These are phyloP conservation scores for Leccinum solheimii DNA, from an alignment of 1,284 basidiomycete species.

Conservation along the genomic window DNA sequence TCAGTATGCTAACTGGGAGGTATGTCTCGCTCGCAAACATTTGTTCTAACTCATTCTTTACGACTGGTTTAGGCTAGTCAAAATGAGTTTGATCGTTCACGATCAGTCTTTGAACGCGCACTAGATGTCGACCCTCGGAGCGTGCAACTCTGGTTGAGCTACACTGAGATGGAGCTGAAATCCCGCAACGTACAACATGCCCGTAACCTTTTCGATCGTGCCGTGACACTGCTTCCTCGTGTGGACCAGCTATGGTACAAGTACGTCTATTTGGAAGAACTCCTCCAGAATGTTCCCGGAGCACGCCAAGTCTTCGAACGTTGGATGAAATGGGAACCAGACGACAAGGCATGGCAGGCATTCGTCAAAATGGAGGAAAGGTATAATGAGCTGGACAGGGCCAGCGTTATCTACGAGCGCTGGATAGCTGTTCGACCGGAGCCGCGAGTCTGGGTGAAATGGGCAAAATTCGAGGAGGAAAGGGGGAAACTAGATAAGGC, in stretches of 20 bases:
- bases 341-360: slow-evolving; percentile 99
- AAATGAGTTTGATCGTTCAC: slow-evolving; percentile 90
- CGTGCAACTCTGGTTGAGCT: slow-evolving; percentile 91
- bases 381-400: slow-evolving; percentile 90
- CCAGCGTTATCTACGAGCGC: slow-evolving; percentile 91
- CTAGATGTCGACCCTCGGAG: slow-evolving; percentile 92
- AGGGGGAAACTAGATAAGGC: slow-evolving; percentile 85
- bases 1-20: slow-evolving; percentile 84
- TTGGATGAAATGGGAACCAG: slow-evolving; percentile 99
- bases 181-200: slow-evolving; percentile 96
- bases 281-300: slow-evolving; percentile 93
- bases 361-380: slow-evolving; percentile 97
- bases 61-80: slow-evolving; percentile 73
- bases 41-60: slow-evolving; percentile 5
- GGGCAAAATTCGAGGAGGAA: slow-evolving; percentile 98
- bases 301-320: slow-evolving; percentile 97
- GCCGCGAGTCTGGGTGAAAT: slow-evolving; percentile 95
- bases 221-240: slow-evolving; percentile 92
- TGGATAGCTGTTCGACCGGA: slow-evolving; percentile 94
- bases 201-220: slow-evolving; percentile 95
- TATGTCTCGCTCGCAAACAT: slow-evolving; percentile 29
- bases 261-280: slow-evolving; percentile 97
- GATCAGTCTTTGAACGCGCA: slow-evolving; percentile 96
- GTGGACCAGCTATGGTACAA: slow-evolving; percentile 98
- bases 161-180: slow-evolving; percentile 99